These are phyloP conservation scores for Heimioporus sp. DNA, from an alignment of 768 basidiomycete species.

Conservation along the genomic window DNA sequence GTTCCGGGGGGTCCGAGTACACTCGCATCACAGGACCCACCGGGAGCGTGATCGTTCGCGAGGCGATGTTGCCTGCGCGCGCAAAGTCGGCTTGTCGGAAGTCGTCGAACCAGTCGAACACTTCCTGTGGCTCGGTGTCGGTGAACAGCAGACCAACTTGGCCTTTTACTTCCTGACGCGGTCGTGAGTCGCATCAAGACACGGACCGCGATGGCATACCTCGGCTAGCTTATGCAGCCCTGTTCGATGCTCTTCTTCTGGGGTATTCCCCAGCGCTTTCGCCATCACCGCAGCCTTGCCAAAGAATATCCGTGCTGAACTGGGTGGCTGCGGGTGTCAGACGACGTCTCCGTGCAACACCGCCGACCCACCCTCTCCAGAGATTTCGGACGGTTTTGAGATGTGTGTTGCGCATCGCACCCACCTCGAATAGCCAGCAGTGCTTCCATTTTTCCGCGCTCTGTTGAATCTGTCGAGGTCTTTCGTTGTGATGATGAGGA, in stretches of 20 bases:
- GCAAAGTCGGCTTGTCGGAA: slow-evolving; percentile 92
- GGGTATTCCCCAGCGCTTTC: slow-evolving; percentile 86
- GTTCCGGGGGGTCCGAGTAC: slow-evolving; percentile 77
- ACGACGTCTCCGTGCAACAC: background rate
- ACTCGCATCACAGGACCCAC: slow-evolving; percentile 82
- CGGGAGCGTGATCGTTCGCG: slow-evolving; percentile 71
- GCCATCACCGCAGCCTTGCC: slow-evolving; percentile 89
- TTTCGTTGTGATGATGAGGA: slow-evolving; percentile 3
- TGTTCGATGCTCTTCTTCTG: slow-evolving; percentile 79
- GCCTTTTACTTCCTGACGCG: slow-evolving; percentile 82
- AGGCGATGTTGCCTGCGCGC: slow-evolving; percentile 79
- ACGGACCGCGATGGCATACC: slow-evolving; percentile 44
- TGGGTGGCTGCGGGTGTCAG: slow-evolving; percentile 12
- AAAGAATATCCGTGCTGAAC: slow-evolving; percentile 86
- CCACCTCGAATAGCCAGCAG: slow-evolving; percentile 94
- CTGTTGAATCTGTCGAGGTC: slow-evolving; percentile 66
- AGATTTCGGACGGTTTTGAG: slow-evolving; percentile 89
- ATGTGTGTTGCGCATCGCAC: slow-evolving; percentile 92
- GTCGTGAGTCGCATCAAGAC: slow-evolving; percentile 5
- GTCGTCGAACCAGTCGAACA: slow-evolving; percentile 90
- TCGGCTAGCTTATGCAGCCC: slow-evolving; percentile 80
- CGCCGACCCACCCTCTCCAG: slow-evolving; percentile 80
- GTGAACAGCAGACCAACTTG: slow-evolving; percentile 95
- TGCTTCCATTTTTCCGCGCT: slow-evolving; percentile 90
- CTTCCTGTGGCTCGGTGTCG: slow-evolving; percentile 84